Evolutionary conservation across 495 filamentous ascomycete species (phyloP).

Genomic region (Stereocaulon alpinum): DNA sequence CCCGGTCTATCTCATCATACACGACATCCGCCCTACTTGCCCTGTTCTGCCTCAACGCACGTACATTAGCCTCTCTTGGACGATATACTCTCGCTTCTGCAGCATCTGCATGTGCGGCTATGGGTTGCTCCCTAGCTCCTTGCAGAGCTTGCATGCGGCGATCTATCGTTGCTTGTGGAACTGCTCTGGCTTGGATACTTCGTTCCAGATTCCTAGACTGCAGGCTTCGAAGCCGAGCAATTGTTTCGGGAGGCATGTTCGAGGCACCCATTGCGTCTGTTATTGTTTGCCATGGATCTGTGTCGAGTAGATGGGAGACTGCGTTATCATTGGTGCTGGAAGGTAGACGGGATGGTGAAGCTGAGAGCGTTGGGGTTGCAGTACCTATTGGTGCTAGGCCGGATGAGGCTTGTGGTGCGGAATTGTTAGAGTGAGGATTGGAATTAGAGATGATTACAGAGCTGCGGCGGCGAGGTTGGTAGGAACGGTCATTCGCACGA

Average conservation of each 20-base stretch:
- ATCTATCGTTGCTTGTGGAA: not conserved
- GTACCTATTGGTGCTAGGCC: constrained; percentile 21
- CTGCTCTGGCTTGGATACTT: not conserved
- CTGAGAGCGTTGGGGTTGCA: constrained; percentile 19
- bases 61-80: constrained; percentile 4
- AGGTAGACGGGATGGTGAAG: constrained; percentile 25
- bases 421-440: constrained; percentile 11
- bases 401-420: constrained; percentile 16
- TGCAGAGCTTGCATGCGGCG: constrained; percentile 4
- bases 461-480: constrained; percentile 34
- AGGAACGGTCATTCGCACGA: constrained; percentile 25
- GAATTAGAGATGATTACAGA: constrained; percentile 39
- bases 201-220: constrained; percentile 14
- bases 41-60: constrained; percentile 5
- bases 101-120: constrained; percentile 5
- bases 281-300: constrained; percentile 38
- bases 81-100: not conserved
- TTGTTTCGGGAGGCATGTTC: constrained; percentile 23
- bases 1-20: constrained; percentile 16
- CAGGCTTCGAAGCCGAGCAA: constrained; percentile 17
- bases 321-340: constrained; percentile 5
- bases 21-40: constrained; percentile 9
- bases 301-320: not conserved
- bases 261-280: constrained; percentile 31
- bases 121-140: not conserved